A percentile compares a stretch with the other conserved stretches of the same genome.
These are phyloP conservation scores for Curvularia verruculosa DNA, from an alignment of 2,329 filamentous ascomycete species.

Conservation along the genomic window DNA sequence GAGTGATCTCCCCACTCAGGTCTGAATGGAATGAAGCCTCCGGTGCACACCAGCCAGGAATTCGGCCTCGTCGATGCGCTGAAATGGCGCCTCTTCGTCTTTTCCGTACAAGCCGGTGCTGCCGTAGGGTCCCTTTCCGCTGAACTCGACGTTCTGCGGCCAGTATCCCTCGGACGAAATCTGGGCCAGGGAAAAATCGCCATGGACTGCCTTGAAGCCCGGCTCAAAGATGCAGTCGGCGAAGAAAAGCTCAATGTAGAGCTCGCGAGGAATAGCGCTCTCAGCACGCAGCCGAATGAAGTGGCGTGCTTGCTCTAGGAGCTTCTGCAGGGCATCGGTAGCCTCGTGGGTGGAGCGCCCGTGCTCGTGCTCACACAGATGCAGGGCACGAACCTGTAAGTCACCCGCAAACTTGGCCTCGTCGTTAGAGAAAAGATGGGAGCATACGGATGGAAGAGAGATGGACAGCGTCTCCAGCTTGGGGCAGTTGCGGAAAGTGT, in stretches of 20 bases:
- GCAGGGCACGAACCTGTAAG: slow-evolving; percentile 57
- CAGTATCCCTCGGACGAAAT: slow-evolving; percentile 50
- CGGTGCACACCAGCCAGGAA: slow-evolving; percentile 48
- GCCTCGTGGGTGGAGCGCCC: slow-evolving; percentile 45
- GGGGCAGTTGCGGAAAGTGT: slow-evolving; percentile 54
- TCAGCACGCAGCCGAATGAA: slow-evolving; percentile 50
- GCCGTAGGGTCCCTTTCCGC: slow-evolving; percentile 58
- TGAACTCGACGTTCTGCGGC: slow-evolving; percentile 46
- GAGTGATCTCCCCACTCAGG: slow-evolving; percentile 37
- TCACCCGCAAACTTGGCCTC: slow-evolving; percentile 55
- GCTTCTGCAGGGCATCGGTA: slow-evolving; percentile 46
- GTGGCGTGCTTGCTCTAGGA: slow-evolving; percentile 51
- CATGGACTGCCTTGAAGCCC: slow-evolving; percentile 53
- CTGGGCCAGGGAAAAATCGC: slow-evolving; percentile 55
- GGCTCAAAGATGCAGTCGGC: slow-evolving; percentile 60
- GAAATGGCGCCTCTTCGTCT: slow-evolving; percentile 52
- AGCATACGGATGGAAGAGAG: slow-evolving; percentile 56
- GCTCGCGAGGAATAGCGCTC: slow-evolving; percentile 45
- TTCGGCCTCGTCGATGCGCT: slow-evolving; percentile 48
- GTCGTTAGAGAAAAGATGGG: slow-evolving; percentile 54
- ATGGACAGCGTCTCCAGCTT: slow-evolving; percentile 57
- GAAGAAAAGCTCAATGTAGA: slow-evolving; percentile 59
- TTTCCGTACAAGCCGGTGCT: slow-evolving; percentile 58
- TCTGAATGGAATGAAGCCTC: slow-evolving; percentile 45
- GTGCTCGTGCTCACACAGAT: slow-evolving; percentile 53